Percentiles rank a stretch among this genome's conserved stretches.
Conservation (phyloP, 371 early-diverging fungal genomes). For the Rhizopus stolonifer region DNA sequence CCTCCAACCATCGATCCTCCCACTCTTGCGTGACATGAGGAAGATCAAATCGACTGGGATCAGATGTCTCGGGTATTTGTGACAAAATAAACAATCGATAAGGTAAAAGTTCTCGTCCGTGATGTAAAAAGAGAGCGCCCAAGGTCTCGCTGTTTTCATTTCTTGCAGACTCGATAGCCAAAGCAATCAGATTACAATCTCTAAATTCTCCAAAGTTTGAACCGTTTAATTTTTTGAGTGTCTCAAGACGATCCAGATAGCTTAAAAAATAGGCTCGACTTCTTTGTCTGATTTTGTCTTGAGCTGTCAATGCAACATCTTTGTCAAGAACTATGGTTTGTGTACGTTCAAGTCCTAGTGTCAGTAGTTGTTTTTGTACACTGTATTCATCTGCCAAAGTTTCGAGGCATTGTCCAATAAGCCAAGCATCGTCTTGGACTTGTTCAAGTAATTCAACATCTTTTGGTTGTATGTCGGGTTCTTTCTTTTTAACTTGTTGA, state of each 20-base stretch:
- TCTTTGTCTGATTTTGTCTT: too few species aligned
- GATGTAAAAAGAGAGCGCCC: constrained; percentile 63
- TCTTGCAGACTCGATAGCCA: constrained; percentile 64
- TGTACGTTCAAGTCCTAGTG: constrained; percentile 44
- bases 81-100: constrained; percentile 64
- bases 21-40: constrained; percentile 38
- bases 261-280: constrained; percentile 58
- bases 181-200: constrained; percentile 59
- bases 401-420: constrained; percentile 54
- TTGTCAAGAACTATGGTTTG: too few species aligned
- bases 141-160: constrained; percentile 57
- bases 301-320: too few species aligned
- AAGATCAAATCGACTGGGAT: constrained; percentile 46
- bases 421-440: constrained; percentile 68
- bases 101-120: constrained; percentile 55
- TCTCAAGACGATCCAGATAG: constrained; percentile 68
- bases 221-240: constrained; percentile 57
- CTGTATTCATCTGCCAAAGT: constrained; percentile 28
- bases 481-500: constrained; percentile 11
- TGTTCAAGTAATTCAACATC: constrained; percentile 52
- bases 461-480: constrained; percentile 17
- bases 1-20: constrained; percentile 36
- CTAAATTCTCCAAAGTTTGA: constrained; percentile 57
- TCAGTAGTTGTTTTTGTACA: constrained; percentile 34
- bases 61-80: constrained; percentile 65